These are phyloP conservation scores for Suillus alpinus DNA, from an alignment of 768 basidiomycete genomes.

Conservation along the genomic window DNA sequence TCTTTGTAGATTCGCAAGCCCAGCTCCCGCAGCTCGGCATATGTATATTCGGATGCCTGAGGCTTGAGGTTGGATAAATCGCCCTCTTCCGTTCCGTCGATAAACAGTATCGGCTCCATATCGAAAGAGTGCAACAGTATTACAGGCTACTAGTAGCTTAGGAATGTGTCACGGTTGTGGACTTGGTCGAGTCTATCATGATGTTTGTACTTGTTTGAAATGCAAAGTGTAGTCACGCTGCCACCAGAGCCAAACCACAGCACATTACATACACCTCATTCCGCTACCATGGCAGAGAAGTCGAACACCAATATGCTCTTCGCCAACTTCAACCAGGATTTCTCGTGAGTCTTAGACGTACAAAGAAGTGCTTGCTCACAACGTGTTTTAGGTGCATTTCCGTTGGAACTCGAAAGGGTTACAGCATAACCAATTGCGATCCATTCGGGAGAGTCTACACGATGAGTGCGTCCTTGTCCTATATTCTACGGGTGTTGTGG, in stretches of 20 bases:
- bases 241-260: background rate
- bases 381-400: slow-evolving; percentile 68
- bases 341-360: slow-evolving; percentile 56
- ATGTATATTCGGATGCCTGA: background rate
- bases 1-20: slow-evolving; percentile 32
- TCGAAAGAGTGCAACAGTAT: background rate
- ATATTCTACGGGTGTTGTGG: background rate
- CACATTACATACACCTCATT: background rate
- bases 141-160: background rate
- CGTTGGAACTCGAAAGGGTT: slow-evolving; percentile 92
- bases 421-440: slow-evolving; percentile 97
- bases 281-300: slow-evolving; percentile 34
- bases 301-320: slow-evolving; percentile 63
- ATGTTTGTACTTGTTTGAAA: slow-evolving; percentile 3
- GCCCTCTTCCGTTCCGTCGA: slow-evolving; percentile 22
- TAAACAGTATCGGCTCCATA: slow-evolving; percentile 18
- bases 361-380: slow-evolving; percentile 1
- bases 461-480: slow-evolving; percentile 71
- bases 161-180: background rate
- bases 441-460: slow-evolving; percentile 96
- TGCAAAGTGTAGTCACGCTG: background rate
- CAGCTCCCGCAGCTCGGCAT: slow-evolving; percentile 16
- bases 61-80: background rate
- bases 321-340: slow-evolving; percentile 98
- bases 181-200: background rate